Conservation (phyloP, 148 eudicot species). For the Camellia japonica region DNA sequence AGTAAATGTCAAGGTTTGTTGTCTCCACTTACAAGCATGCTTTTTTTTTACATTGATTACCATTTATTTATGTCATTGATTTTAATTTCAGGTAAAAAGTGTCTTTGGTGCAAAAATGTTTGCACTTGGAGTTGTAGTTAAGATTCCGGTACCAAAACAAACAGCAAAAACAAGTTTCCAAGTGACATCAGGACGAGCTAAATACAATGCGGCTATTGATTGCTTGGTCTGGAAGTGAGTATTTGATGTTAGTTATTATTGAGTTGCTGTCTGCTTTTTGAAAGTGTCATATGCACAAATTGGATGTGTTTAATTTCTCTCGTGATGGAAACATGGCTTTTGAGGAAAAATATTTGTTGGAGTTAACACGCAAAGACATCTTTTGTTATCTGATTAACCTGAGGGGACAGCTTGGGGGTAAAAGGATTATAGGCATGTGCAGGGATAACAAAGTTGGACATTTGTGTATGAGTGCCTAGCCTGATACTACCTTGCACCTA, state of each 20-base stretch:
- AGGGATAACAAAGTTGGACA: neutral
- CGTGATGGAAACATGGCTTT: too few relatives aligned
- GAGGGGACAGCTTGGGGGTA: neutral
- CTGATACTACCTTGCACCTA: slow-evolving; percentile 5
- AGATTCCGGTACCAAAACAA: slow-evolving; percentile 98
- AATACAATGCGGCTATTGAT: slow-evolving; percentile 92
- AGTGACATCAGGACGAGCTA: slow-evolving; percentile 96
- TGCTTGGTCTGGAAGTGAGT: slow-evolving; percentile 99
- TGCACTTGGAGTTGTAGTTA: slow-evolving; percentile 96
- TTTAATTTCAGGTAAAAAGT: slow-evolving; percentile 77
- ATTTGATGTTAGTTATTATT: neutral
- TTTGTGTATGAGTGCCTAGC: too few relatives aligned
- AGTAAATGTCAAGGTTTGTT: slow-evolving; percentile 95
- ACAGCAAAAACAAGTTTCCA: slow-evolving; percentile 98
- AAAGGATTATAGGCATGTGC: neutral
- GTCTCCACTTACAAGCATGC: slow-evolving; percentile 4
- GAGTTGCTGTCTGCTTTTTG: neutral
- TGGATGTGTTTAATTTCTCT: too few relatives aligned
- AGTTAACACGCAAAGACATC: neutral
- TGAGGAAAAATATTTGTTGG: neutral
- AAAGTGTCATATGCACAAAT: neutral
- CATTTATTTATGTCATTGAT: slow-evolving; percentile 9
- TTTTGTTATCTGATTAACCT: neutral
- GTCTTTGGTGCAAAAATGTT: slow-evolving; percentile 98
- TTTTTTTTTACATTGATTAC: neutral